Conservation (phyloP, 257 asterid species). For the Fraxinus quadrangulata region DNA sequence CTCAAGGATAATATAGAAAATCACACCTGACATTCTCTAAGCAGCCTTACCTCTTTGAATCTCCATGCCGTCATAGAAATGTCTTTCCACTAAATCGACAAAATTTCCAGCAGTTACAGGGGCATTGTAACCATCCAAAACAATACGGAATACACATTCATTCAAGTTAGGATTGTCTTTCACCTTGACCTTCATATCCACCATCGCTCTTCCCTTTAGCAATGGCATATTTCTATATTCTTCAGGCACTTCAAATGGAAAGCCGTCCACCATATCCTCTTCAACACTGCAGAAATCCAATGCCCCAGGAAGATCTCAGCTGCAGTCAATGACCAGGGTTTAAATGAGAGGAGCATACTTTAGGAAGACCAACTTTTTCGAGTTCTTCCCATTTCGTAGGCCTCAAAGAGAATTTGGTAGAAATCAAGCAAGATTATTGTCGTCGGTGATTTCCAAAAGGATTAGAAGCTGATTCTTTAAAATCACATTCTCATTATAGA, state of each 20-base stretch:
- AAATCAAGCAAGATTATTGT: slow-evolving; percentile 7
- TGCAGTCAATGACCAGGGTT: slow-evolving; percentile 97
- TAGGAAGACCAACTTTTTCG: slow-evolving; percentile 40
- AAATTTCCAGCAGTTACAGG: slow-evolving; percentile 97
- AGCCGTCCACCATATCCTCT: slow-evolving; percentile 99
- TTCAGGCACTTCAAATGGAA: slow-evolving; percentile 95
- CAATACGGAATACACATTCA: slow-evolving; percentile 78
- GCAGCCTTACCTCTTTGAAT: slow-evolving; percentile 82
- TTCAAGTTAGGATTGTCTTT: slow-evolving; percentile 86
- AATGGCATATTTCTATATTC: slow-evolving; percentile 85
- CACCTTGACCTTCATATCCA: slow-evolving; percentile 97
- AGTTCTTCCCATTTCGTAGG: slow-evolving; percentile 35
- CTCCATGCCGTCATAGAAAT: slow-evolving; percentile 99
- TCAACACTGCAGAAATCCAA: slow-evolving; percentile 99
- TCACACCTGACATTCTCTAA: slow-evolving; percentile 10
- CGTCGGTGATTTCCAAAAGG: slow-evolving; percentile 15
- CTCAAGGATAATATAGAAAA: not conserved
- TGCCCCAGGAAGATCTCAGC: slow-evolving; percentile 99
- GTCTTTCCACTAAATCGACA: slow-evolving; percentile 87
- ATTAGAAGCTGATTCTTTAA: not conserved
- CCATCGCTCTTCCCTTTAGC: slow-evolving; percentile 93
- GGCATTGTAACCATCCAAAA: slow-evolving; percentile 96
- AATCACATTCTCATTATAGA: not conserved
- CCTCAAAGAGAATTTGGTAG: slow-evolving; percentile 23
- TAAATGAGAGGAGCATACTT: slow-evolving; percentile 74